Base-by-base conservation (phyloP, 1,139 yeast species). In the Taphrina deformans region DNA sequence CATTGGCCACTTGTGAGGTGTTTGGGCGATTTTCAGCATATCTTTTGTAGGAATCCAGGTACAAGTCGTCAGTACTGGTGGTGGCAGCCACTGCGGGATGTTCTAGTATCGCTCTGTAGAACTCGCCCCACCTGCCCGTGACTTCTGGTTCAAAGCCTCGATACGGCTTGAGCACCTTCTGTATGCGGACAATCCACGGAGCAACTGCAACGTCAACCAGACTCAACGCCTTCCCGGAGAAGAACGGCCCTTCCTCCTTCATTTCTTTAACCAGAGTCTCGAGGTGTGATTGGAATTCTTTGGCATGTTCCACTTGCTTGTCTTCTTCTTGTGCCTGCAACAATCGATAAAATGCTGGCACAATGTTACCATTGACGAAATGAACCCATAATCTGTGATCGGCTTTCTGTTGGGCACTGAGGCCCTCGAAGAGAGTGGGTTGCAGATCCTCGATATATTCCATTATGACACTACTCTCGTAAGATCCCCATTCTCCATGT, bases 1-100 rank as follows among this genome's bases (percentile, higher is more conserved):
- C 65, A 35, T 62, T 55, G 12, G 65, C 65, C 26, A 62, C 65
- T 48, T 62, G 65, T 16, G 55, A 45, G 23, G 65, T 62, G 14
- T 55, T 55, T n/a, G 65, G 65, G 5, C 65, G 38, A 35, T 62
- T 55, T 33, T 62, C 65, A 9, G 65, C 65, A 33, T 62, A 62
- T n/a, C 65, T 55, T 51, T 45, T 23, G 50, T 62, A 62, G 10
- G 62, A 55, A 41, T 62, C 65, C 21, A 62, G 55, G 31, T 62
- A 62, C 24, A 62, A 38, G 41, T 62, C 65, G 12, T 53, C 62
- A 16, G 44, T 52, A 21, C 62, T 53, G 5, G 53, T 46, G 16
- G 65, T 62, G 4, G 65, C 65, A 24, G 33, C 29, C 3, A 62
- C 65, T 2, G 65, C 45, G 12, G 29, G 23, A 21, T 62, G 48